phyloP scores from a whole-genome alignment of 2,329 filamentous ascomycete species.

The Cordyceps cicadae region DNA sequence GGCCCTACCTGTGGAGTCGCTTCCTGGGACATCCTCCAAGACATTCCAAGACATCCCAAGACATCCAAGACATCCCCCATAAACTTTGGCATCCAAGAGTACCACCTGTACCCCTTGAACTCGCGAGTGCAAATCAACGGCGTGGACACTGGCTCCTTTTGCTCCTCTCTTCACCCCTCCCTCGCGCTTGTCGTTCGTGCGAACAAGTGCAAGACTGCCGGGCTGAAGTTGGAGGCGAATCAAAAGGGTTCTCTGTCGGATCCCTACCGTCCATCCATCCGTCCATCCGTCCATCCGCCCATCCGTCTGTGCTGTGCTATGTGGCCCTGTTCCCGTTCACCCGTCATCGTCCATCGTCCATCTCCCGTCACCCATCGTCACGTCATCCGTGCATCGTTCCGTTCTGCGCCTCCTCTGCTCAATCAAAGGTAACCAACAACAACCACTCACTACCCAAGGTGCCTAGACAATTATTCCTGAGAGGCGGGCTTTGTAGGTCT shows the following conservation, averaged over 20 bases:
- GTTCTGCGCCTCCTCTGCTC: no score
- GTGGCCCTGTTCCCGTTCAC: background rate
- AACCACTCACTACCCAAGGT: background rate
- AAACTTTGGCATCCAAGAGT: no score
- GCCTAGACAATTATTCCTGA: background rate
- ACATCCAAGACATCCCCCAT: background rate
- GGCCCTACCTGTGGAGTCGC: background rate
- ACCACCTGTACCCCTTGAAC: no score
- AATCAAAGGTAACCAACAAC: background rate
- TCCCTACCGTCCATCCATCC: background rate
- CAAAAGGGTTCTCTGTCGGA: no score
- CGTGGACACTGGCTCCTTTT: no score
- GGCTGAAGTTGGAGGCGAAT: background rate
- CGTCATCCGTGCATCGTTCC: no score
- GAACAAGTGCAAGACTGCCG: background rate
- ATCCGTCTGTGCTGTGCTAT: background rate
- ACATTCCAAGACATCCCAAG: background rate
- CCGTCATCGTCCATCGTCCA: background rate
- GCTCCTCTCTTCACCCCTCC: background rate
- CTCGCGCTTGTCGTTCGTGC: background rate
- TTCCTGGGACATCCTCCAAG: background rate
- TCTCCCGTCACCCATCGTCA: no score
- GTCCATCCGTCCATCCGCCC: background rate
- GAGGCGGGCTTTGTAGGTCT: background rate
- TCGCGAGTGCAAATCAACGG: no score